Base-by-base conservation (phyloP, 805 yeast genomes). In the Blastobotrys chiropterorum region DNA sequence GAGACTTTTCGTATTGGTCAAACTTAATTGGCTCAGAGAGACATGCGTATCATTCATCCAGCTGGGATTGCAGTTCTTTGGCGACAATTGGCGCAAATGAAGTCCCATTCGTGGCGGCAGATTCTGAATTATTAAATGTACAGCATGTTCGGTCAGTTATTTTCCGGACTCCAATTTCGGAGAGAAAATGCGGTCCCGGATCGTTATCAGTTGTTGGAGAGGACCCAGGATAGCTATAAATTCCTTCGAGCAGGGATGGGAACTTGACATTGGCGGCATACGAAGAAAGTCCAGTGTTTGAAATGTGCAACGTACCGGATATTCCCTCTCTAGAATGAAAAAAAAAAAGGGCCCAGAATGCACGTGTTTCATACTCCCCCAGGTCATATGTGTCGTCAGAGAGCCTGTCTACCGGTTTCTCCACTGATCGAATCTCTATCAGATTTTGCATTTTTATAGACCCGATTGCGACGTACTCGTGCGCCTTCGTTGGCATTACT, bases 401-500 rank as follows among this genome's bases (percentile, higher is more conserved):
- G 3, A 22, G 22, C 21, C 19, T 39, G 6, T 40, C 38, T 16
- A 39, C 13, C 11, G 43, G 7, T 40, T 40, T 40, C 13, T 40
- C 15, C n/a, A 16, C 50, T 30, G 22, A 30, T 14, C 34, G 38
- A 6, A 47, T 30, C 34, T 47, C 50, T 7, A 47, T 47, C 34
- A 47, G 31, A 20, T 47, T 47, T 20, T 47, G 30, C 50, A 47
- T 47, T 47, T 47, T 47, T 14, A n/a, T 47, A 21, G 47, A 21
- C 5, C 50, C 50, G 7, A 39, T 39, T 15, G 46, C 17, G 16
- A 47, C 47, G 16, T 47, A 47, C 20, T 47, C 50, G 16, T 47
- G 50, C 21, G 50, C 50, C 21, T 47, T 47, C 45, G 38, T 38
- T 7, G 50, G 50, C 50, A 47, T 47, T 8, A 47, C 47, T 22